Conservation (phyloP, 768 basidiomycete genomes). For the Collybia sordida region DNA sequence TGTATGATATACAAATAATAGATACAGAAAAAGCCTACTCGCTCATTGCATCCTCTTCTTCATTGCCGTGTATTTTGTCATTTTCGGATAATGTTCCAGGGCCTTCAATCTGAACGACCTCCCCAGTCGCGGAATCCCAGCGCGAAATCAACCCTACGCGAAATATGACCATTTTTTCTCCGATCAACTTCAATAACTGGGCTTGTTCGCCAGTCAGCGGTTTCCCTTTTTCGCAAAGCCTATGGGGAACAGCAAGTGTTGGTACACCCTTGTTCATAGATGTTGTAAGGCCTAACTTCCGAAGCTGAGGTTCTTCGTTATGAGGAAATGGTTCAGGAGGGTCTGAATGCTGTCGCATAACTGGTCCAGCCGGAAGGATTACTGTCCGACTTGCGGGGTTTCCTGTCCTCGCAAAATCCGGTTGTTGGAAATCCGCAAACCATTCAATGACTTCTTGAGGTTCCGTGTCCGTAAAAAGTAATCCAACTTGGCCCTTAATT, state of each 20-base stretch:
- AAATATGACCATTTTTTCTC: constrained; percentile 87
- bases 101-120: constrained; percentile 60
- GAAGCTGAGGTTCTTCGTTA: constrained; percentile 95
- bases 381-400: constrained; percentile 77
- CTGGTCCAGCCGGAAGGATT: constrained; percentile 77
- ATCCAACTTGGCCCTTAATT: constrained; percentile 92
- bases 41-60: constrained; percentile 46
- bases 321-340: constrained; percentile 92
- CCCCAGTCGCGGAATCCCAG: constrained; percentile 70
- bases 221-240: constrained; percentile 82
- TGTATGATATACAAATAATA: constrained; percentile 20
- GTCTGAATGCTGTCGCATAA: constrained; percentile 77
- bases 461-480: constrained; percentile 88
- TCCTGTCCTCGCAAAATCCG: constrained; percentile 90
- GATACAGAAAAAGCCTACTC: constrained; percentile 34
- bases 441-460: constrained; percentile 92
- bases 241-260: constrained; percentile 75
- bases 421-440: constrained; percentile 88
- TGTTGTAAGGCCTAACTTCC: constrained; percentile 87
- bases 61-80: constrained; percentile 28
- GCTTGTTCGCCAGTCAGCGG: constrained; percentile 83
- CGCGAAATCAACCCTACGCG: constrained; percentile 66
- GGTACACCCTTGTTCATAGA: constrained; percentile 87
- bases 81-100: constrained; percentile 35
- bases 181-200: constrained; percentile 89